phyloP scores from a whole-genome alignment of 31 red algal species.

The Odonthalia washingtoniensis region DNA sequence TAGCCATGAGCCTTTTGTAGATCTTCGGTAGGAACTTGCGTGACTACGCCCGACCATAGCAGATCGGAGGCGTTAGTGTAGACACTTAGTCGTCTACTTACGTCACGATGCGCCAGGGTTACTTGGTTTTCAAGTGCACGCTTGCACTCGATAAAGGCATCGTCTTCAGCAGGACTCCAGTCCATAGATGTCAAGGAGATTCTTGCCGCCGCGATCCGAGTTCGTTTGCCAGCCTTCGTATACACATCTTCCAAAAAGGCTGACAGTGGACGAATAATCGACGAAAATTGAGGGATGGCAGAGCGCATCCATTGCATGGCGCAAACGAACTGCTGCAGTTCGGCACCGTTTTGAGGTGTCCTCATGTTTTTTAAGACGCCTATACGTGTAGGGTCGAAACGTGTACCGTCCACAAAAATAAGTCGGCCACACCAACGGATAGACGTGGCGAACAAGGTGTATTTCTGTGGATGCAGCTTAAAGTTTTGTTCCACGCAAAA shows the following conservation, averaged over 20 bases:
- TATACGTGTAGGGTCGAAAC: neutral
- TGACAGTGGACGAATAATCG: neutral
- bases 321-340: neutral
- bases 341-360: neutral
- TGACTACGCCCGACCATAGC: slow-evolving; percentile 1
- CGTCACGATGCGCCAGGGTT: neutral
- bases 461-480: slow-evolving; percentile 3
- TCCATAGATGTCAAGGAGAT: neutral
- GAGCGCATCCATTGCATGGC: slow-evolving; percentile 13
- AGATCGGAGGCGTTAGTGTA: neutral
- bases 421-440: neutral
- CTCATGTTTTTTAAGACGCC: neutral
- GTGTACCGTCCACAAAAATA: neutral
- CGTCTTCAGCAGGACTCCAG: neutral
- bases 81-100: neutral
- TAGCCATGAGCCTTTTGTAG: neutral
- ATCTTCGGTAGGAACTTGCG: neutral
- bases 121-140: neutral
- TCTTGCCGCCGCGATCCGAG: neutral
- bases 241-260: neutral
- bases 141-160: neutral
- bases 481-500: neutral
- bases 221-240: neutral
- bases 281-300: neutral
- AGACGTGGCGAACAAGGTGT: neutral